Conservation (phyloP, 2,329 filamentous ascomycete species). For the Mollisia scopiformis region DNA sequence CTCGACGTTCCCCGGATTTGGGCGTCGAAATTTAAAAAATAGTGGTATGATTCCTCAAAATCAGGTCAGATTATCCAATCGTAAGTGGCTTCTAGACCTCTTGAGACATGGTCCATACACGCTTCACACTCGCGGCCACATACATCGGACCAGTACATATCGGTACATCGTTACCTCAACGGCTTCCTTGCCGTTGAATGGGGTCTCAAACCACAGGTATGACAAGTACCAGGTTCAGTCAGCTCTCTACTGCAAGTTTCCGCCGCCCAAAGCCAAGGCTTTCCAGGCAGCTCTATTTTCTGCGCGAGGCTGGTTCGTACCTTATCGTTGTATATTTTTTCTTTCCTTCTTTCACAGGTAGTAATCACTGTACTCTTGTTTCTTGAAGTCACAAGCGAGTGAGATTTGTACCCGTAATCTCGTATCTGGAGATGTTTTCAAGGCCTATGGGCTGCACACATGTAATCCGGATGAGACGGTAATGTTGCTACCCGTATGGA, state of each 20-base stretch:
- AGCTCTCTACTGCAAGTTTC: not conserved
- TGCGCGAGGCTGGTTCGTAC: not conserved
- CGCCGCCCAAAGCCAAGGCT: not conserved
- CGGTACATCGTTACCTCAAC: not conserved
- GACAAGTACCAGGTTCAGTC: not conserved
- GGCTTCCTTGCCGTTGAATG: not conserved
- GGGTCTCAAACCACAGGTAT: not conserved
- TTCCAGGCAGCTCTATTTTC: not conserved
- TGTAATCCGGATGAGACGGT: too few species aligned
- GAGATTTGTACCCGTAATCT: not conserved
- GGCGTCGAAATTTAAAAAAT: not conserved
- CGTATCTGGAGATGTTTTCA: not conserved
- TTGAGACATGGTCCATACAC: not conserved
- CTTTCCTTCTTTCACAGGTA: not conserved
- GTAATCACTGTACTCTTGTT: not conserved
- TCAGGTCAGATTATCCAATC: not conserved
- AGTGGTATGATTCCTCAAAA: not conserved
- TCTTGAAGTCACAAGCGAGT: not conserved
- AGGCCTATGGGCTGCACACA: not conserved
- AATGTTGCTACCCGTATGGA: too few species aligned
- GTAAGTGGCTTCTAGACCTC: not conserved
- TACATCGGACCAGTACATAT: not conserved
- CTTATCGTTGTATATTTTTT: not conserved
- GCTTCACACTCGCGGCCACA: not conserved
- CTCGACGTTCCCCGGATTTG: not conserved